phyloP scores from a whole-genome alignment of 1,139 yeast genomes.

The Blastobotrys buckinghamii region DNA sequence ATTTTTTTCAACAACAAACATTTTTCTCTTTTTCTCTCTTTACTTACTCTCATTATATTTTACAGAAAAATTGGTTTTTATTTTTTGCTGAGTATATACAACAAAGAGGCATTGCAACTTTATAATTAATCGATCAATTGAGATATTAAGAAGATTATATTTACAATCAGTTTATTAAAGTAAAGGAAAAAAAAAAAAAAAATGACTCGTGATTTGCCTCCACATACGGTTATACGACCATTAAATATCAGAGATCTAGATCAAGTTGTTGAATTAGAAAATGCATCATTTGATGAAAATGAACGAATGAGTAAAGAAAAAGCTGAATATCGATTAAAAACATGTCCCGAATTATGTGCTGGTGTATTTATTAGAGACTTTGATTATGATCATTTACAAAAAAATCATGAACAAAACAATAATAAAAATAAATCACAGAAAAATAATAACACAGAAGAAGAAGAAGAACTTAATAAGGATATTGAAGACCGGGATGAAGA shows the following conservation, averaged over 20 bases:
- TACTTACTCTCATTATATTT: not conserved
- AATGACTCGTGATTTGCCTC: conserved; percentile 38
- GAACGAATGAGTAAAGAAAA: not conserved
- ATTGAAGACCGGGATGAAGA: conserved; percentile 11
- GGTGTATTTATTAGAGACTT: conserved; percentile 80
- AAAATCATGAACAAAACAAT: conserved; percentile 8
- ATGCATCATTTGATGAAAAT: conserved; percentile 9
- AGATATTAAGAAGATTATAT: too few species aligned
- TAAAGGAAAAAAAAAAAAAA: not conserved
- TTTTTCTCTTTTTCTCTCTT: not conserved
- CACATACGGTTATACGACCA: conserved; percentile 77
- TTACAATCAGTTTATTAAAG: too few species aligned
- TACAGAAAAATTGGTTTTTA: not conserved
- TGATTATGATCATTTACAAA: conserved; percentile 11
- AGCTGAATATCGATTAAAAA: conserved; percentile 46
- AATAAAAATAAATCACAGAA: conserved; percentile 45
- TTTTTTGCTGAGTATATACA: too few species aligned
- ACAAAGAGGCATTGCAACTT: too few species aligned
- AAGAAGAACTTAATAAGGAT: not conserved
- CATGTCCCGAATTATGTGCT: conserved; percentile 85
- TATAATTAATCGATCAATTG: too few species aligned
- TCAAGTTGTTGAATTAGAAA: conserved; percentile 37
- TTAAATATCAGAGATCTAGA: conserved; percentile 63
- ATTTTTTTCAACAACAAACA: not conserved
- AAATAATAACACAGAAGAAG: conserved; percentile 11